Conservation (phyloP, 2,329 filamentous ascomycete species). For the Periglandula ipomoeae region DNA sequence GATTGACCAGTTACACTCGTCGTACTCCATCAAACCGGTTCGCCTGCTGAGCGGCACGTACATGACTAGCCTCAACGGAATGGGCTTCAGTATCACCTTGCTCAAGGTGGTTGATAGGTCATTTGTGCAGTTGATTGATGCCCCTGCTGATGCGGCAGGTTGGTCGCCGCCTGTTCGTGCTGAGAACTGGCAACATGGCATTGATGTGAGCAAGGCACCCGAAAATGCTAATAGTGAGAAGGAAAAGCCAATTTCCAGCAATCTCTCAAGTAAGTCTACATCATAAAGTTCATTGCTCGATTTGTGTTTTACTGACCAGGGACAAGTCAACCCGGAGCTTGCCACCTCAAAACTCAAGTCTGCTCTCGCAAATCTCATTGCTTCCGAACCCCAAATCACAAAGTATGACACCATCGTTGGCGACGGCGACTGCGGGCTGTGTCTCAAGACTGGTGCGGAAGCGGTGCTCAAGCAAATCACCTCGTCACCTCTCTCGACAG, state of each 20-base stretch:
- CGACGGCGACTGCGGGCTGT: slow-evolving; percentile 14
- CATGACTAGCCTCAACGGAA: slow-evolving; percentile 63
- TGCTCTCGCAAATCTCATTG: not conserved
- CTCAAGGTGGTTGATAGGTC: slow-evolving; percentile 32
- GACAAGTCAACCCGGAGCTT: slow-evolving; percentile 9
- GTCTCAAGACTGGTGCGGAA: slow-evolving; percentile 26
- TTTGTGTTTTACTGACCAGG: not conserved
- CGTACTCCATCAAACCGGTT: slow-evolving; percentile 37
- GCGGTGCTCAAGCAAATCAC: slow-evolving; percentile 29
- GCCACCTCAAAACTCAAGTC: slow-evolving; percentile 16
- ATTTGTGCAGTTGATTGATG: slow-evolving; percentile 58
- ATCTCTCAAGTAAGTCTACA: slow-evolving; percentile 7
- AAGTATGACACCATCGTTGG: slow-evolving; percentile 20
- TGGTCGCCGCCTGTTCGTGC: slow-evolving; percentile 36
- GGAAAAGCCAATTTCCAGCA: slow-evolving; percentile 4
- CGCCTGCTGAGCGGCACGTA: slow-evolving; percentile 37
- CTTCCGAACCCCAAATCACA: slow-evolving; percentile 17
- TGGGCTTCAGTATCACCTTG: slow-evolving; percentile 59
- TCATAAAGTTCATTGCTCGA: not conserved
- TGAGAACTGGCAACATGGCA: slow-evolving; percentile 8
- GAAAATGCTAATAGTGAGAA: not conserved
- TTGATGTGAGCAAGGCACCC: slow-evolving; percentile 8
- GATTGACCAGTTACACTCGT: slow-evolving; percentile 10
- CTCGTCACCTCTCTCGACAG: not conserved
- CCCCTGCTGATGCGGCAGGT: slow-evolving; percentile 56